Percentiles rank a stretch among this genome's conserved stretches.
Evolutionary conservation across 805 yeast species (phyloP).

Genomic region (Candida chilensis): DNA sequence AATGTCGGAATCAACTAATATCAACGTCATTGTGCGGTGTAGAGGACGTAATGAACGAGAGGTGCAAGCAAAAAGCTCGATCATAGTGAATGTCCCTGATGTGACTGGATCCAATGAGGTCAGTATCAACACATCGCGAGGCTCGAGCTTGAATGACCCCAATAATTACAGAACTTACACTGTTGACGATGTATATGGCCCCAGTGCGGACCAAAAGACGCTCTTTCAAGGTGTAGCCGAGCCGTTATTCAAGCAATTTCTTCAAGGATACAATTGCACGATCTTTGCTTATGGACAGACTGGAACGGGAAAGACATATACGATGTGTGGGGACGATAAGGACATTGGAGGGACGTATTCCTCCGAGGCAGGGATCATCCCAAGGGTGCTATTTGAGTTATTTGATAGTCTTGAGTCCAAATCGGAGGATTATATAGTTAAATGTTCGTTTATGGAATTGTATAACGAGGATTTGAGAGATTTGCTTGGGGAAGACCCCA

Average conservation of each 20-base stretch:
- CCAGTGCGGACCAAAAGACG: constrained; percentile 37
- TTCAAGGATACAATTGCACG: constrained; percentile 44
- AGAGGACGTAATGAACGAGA: constrained; percentile 40
- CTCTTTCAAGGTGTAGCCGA: constrained; percentile 36
- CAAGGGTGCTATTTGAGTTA: constrained; percentile 33
- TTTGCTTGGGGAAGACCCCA: constrained; percentile 26
- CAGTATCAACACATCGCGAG: constrained; percentile 12
- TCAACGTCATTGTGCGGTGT: constrained; percentile 47
- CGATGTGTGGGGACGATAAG: constrained; percentile 43
- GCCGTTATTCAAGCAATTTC: constrained; percentile 39
- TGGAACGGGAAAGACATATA: constrained; percentile 52
- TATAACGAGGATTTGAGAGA: constrained; percentile 42
- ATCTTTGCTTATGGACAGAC: constrained; percentile 55
- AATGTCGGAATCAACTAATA: constrained; percentile 8
- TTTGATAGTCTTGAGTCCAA: constrained; percentile 16
- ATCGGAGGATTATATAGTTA: constrained; percentile 27
- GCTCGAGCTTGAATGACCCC: constrained; percentile 11
- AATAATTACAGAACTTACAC: constrained; percentile 25
- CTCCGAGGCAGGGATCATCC: constrained; percentile 38
- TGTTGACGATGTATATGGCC: constrained; percentile 50
- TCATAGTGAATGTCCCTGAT: constrained; percentile 36
- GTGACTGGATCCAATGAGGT: constrained; percentile 13
- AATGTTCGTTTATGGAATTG: constrained; percentile 45
- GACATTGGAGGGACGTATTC: constrained; percentile 10
- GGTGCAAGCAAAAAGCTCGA: constrained; percentile 31